Evolutionary conservation across 2,329 filamentous ascomycete species (phyloP).

Genomic region (Colletotrichum cereale): DNA sequence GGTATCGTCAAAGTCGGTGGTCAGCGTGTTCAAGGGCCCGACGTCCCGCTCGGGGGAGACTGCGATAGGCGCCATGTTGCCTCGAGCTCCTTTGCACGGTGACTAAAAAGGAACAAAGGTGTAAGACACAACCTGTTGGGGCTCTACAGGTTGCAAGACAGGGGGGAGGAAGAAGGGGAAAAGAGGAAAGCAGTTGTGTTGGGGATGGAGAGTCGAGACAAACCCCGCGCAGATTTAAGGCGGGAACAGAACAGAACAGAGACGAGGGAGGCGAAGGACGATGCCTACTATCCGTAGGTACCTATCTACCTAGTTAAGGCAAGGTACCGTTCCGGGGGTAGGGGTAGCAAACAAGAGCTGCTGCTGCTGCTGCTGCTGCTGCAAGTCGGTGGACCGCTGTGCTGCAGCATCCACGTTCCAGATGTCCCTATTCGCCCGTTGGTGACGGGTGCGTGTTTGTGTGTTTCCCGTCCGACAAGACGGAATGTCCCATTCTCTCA

Average conservation of each 20-base stretch:
- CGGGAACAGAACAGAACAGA: neutral
- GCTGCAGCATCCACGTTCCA: neutral
- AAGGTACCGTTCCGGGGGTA: neutral
- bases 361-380: neutral
- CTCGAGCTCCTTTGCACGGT: neutral
- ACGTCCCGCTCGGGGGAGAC: constrained; percentile 61
- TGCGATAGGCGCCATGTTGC: constrained; percentile 67
- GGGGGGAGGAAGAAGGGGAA: neutral
- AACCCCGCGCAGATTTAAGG: constrained; percentile 36
- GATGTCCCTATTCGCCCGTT: constrained; percentile 5
- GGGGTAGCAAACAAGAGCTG: no score
- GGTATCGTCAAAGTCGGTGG: constrained; percentile 85
- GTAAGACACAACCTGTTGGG: no score
- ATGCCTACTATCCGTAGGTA: no score
- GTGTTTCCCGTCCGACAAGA: constrained; percentile 3
- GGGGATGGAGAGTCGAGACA: neutral
- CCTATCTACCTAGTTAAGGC: constrained; percentile 11
- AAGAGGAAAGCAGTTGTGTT: neutral
- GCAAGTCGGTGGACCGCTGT: neutral
- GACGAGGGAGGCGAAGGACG: constrained; percentile 13
- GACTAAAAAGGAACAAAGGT: neutral
- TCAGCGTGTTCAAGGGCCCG: constrained; percentile 65
- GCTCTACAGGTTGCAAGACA: neutral
- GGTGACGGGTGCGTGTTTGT: neutral
- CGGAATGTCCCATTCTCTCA: constrained; percentile 7